Evolutionary conservation across 2,329 filamentous ascomycete species (phyloP), one percentile per base, ranked within the genome.

Genomic region (Epichloe glyceriae): DNA sequence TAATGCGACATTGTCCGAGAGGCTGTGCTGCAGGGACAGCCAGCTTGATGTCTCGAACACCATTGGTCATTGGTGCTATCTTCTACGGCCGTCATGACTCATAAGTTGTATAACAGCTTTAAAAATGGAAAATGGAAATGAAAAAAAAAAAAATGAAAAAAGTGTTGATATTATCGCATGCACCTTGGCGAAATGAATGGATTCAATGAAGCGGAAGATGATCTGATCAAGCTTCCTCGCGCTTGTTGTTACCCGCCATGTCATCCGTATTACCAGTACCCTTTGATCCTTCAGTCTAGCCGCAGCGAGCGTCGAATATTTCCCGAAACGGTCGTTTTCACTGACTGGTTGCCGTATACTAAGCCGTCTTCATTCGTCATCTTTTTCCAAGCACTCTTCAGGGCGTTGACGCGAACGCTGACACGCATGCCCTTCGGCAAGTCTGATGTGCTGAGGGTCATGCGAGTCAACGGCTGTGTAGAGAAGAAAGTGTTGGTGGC

Each of bases 401-500:
- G 20, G 8, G 56, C 60, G 35, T 55, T 50, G 2, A 64, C 59
- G 15, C 50, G 52, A 1, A 61, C 22, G 41, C 56, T 62, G 2
- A 61, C 56, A 1, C 53, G 48, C 3, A 58, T 49, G 3, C 52
- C 56, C 12, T 56, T 50, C 0, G 60, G 54, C 5, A 65, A 39
- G 26, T 58, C 49, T 1, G 49, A 33, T 0, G 59, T 54, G 40
- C 52, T 52, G n/a, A 65, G 15, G 0, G 52, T 37, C 52, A 64
- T 51, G 11, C 56, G 50, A 0, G 57, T 60, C 47, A 66, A 50
- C 0, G 63, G 63, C 50, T 62, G 30, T 1, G 50, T 59, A 0
- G 61, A 47, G 46, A 64, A 67, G 52, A 64, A 67, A 0, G 56
- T 61, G 37, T 59, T 60, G 0, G 65, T 67, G 5, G 58, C 61